These are phyloP conservation scores for Hypoxylon sp. DNA, from an alignment of 2,329 filamentous ascomycete genomes.

Conservation along the genomic window DNA sequence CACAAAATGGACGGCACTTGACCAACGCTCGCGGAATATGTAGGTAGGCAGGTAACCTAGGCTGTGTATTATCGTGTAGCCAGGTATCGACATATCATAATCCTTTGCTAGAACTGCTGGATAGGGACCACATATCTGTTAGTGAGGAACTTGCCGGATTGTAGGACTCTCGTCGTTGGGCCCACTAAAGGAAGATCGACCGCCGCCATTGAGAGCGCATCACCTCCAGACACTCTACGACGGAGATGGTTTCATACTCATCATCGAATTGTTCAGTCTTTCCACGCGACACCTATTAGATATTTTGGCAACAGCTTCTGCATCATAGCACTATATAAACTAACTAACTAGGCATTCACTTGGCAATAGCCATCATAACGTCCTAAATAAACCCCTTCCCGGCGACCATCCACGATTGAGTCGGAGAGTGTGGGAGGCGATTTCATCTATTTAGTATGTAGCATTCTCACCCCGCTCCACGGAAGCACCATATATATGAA, in stretches of 20 bases:
- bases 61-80: slow-evolving; percentile 26
- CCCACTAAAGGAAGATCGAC: slow-evolving; percentile 24
- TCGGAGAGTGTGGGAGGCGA: slow-evolving; percentile 37
- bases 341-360: slow-evolving; percentile 15
- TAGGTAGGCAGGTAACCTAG: too few species aligned
- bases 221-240: slow-evolving; percentile 14
- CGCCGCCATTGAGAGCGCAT: slow-evolving; percentile 25
- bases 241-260: slow-evolving; percentile 22
- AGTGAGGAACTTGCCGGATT: slow-evolving; percentile 24
- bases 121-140: slow-evolving; percentile 18
- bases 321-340: slow-evolving; percentile 18
- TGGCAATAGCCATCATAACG: slow-evolving; percentile 4
- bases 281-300: slow-evolving; percentile 29
- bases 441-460: slow-evolving; percentile 41
- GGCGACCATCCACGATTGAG: slow-evolving; percentile 30
- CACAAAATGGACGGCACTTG: slow-evolving; percentile 35
- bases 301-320: slow-evolving; percentile 18
- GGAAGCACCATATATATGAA: slow-evolving; percentile 38
- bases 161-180: slow-evolving; percentile 26
- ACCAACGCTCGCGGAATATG: slow-evolving; percentile 22
- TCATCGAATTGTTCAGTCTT: slow-evolving; percentile 19
- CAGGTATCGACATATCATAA: slow-evolving; percentile 31
- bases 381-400: slow-evolving; percentile 19
- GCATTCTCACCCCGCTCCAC: slow-evolving; percentile 35
- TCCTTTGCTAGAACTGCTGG: slow-evolving; percentile 1